A percentile compares a stretch with the other conserved stretches of the same genome.
Conservation (phyloP, 305 asterid genomes). For the Andrographis paniculata region DNA sequence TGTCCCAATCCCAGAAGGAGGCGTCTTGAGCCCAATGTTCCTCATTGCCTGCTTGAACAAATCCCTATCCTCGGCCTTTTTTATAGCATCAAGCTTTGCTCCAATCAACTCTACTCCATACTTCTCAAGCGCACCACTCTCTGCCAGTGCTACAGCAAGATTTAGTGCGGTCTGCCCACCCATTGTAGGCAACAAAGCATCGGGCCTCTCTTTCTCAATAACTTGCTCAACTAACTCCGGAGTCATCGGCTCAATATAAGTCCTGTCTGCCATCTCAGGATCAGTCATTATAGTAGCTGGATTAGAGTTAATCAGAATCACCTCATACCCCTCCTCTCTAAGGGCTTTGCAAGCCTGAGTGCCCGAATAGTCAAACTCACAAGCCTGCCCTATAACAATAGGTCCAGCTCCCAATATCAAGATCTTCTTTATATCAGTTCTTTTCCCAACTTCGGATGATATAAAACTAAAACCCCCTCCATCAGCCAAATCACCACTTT, state of each 20-base stretch:
- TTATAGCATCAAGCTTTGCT: slow-evolving; percentile 85
- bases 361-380: slow-evolving; percentile 95
- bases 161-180: slow-evolving; percentile 98
- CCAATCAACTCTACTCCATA: slow-evolving; percentile 94
- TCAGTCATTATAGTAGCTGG: slow-evolving; percentile 99
- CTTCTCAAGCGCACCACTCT: slow-evolving; percentile 80
- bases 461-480: slow-evolving; percentile 29
- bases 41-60: slow-evolving; percentile 86
- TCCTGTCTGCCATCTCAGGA: slow-evolving; percentile 83
- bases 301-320: slow-evolving; percentile 76
- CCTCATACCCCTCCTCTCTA: slow-evolving; percentile 94
- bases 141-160: slow-evolving; percentile 87
- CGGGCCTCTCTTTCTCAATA: slow-evolving; percentile 86
- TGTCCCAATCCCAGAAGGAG: slow-evolving; percentile 93
- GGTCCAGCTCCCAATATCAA: slow-evolving; percentile 98
- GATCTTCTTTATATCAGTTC: slow-evolving; percentile 89
- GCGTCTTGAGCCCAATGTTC: slow-evolving; percentile 84
- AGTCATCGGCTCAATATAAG: slow-evolving; percentile 96
- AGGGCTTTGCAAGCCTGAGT: slow-evolving; percentile 98
- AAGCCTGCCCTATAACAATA: slow-evolving; percentile 93
- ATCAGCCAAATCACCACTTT: slow-evolving; percentile 13
- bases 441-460: slow-evolving; percentile 35
- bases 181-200: slow-evolving; percentile 92
- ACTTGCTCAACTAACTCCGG: slow-evolving; percentile 91
- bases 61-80: slow-evolving; percentile 95